Percentiles rank a stretch among this genome's conserved stretches.
phyloP scores from a whole-genome alignment of 176 grass and related monocot genomes.

The Stipa capillata region DNA sequence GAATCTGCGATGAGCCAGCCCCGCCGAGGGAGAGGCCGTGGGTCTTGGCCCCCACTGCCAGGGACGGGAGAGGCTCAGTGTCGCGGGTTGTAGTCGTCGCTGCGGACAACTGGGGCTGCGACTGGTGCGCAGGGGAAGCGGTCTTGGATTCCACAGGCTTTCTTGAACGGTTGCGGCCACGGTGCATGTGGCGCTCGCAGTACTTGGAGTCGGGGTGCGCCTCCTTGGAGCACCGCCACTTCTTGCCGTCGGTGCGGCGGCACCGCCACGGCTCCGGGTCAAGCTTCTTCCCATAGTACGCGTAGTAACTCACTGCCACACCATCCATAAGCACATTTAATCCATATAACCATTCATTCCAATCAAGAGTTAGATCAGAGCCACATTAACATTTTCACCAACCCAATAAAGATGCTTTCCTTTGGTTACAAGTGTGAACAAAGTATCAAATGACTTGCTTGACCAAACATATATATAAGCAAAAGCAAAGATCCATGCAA shows the following conservation, averaged over 20 bases:
- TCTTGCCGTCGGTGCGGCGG: constrained; percentile 96
- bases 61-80: constrained; percentile 27
- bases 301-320: constrained; percentile 77
- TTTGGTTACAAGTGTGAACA: constrained; percentile 1
- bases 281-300: constrained; percentile 97
- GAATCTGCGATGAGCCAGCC: constrained; percentile 49
- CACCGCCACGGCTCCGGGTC: constrained; percentile 96
- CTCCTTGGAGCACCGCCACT: constrained; percentile 99
- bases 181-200: constrained; percentile 99
- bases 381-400: constrained; percentile 26
- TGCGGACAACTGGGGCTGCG: constrained; percentile 48
- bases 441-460: background rate
- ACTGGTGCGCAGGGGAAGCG: constrained; percentile 36
- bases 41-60: constrained; percentile 11
- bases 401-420: constrained; percentile 15
- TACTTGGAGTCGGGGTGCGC: constrained; percentile 98
- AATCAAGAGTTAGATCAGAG: constrained; percentile 18
- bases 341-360: background rate
- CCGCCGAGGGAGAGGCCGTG: constrained; percentile 57
- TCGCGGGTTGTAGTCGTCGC: constrained; percentile 37
- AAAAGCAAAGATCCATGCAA: constrained; percentile 21
- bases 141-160: constrained; percentile 99
- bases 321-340: constrained; percentile 10
- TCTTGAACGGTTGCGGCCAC: constrained; percentile 99
- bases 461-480: background rate